These are phyloP conservation scores for Amaranthus cruentus DNA, from an alignment of 148 eudicot species.

Conservation along the genomic window DNA sequence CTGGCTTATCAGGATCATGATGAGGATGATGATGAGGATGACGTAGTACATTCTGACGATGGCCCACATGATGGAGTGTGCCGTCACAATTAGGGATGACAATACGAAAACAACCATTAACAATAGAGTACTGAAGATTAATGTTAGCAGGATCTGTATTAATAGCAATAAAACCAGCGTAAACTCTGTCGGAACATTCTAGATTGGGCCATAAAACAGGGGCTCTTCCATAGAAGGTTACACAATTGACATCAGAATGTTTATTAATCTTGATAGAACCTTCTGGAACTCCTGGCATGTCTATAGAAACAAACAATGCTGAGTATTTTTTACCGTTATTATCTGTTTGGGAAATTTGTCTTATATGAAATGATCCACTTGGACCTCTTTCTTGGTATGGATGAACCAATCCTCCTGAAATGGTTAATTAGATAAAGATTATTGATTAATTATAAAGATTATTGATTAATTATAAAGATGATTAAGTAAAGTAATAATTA, in stretches of 20 bases:
- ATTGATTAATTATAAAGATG: no score
- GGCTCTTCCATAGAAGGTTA: constrained; percentile 9
- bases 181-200: constrained; percentile 6
- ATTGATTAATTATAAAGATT: no score
- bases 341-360: no score
- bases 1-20: no score
- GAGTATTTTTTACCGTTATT: neutral
- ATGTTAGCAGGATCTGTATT: constrained; percentile 6
- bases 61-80: constrained; percentile 2
- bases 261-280: neutral
- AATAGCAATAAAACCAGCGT: constrained; percentile 10
- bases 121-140: neutral
- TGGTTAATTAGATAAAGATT: no score
- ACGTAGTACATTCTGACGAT: no score
- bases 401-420: no score
- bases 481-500: no score
- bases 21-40: no score
- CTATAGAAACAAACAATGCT: constrained; percentile 7
- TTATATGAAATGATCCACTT: no score
- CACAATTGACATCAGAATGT: neutral
- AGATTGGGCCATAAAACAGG: neutral
- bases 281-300: constrained; percentile 14
- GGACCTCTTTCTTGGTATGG: no score
- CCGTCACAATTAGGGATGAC: constrained; percentile 13
- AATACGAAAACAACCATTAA: constrained; percentile 9